Percentiles rank a stretch among this genome's conserved stretches.
Evolutionary conservation across 306 rosid species (phyloP).

Genomic region (Cucumis sativus): Cucumber_9930_V3 NC_026658.2:125501-126000

Average conservation of each 20-base stretch:
- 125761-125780: neutral
- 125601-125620: neutral
- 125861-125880: neutral
- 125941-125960: conserved; percentile 78
- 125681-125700: conserved; percentile 85
- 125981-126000: conserved; percentile 76
- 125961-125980: conserved; percentile 68
- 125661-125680: conserved; percentile 61
- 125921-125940: conserved; percentile 56
- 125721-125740: neutral
- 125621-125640: conserved; percentile 10
- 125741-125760: neutral
- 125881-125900: neutral
- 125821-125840: neutral
- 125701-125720: conserved; percentile 37
- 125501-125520: conserved; percentile 32
- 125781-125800: neutral
- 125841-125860: neutral
- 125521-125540: conserved; percentile 51
- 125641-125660: conserved; percentile 66
- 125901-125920: conserved; percentile 19
- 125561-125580: neutral
- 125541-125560: conserved; percentile 3
- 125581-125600: neutral
- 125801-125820: neutral